Base-by-base conservation (phyloP, 2,329 filamentous ascomycete genomes). In the Xylariaceae sp. region DNA sequence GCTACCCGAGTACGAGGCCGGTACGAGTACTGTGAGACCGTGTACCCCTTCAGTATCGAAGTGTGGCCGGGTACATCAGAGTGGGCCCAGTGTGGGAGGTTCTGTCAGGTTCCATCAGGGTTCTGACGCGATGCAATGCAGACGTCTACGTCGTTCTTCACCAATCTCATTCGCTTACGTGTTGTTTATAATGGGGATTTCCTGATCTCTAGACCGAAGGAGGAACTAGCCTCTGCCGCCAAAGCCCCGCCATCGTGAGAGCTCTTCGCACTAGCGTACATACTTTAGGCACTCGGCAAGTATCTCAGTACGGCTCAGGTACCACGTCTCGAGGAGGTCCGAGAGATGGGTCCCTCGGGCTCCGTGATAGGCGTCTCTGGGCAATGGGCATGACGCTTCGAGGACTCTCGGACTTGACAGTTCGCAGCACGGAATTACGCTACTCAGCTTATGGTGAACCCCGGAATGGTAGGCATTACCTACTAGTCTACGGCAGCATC, bases 91-190 rank as follows among this genome's bases (percentile, higher is more conserved):
- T 3, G 37, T 41, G 37, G 11, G 37, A 41, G 23, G 37, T 41
- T 41, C 37, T 41, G 8, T 41, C 11, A 41, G 18, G 37, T 30
- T 54, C n/a, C 23, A 15, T 45, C 41, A 56, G 34, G 39, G 47
- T 18, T 48, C 7, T 51, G 47, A 58, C 48, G 54, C 50, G 54
- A 30, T 56, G 51, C 57, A 53, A 51, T 30, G 48, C 23, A 44
- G 37, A 9, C 15, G 13, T 18, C 23, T 44, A 50, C 34, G n/a
- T 23, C 23, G 15, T 37, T 59, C 53, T 58, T 48, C 55, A 52
- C 62, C 56, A 62, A 63, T 64, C 58, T 59, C 54, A 54, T 44
- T 34, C 53, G 63, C 63, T 65, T 65, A 65, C 63, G 63, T 65
- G 61, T 35, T 61, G 8, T 9, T 45, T 61, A 57, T 55, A 50